Evolutionary conservation across 345 rosid species (phyloP).

Genomic region (Gynandropsis gynandra): DNA sequence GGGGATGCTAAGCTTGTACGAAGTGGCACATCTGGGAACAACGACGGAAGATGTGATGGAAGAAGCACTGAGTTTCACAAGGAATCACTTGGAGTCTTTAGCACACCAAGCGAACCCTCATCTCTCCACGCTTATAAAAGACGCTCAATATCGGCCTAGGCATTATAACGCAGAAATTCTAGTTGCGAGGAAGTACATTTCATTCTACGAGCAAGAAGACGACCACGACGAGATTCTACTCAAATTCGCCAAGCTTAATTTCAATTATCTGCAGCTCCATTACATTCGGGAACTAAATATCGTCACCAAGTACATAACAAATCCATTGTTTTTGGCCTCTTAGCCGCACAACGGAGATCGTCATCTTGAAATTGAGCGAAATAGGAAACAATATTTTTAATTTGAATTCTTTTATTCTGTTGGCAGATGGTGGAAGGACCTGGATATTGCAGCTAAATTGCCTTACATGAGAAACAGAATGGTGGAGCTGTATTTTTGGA

Average conservation of each 20-base stretch:
- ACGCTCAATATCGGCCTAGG: constrained; percentile 1
- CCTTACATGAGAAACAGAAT: constrained; percentile 15
- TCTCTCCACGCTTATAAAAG: constrained; percentile 13
- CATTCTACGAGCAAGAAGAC: constrained; percentile 19
- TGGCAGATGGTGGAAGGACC: constrained; percentile 21
- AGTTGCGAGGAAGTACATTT: constrained; percentile 18
- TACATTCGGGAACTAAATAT: constrained; percentile 16
- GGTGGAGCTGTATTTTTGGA: not conserved
- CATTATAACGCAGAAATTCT: not conserved
- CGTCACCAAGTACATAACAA: not conserved
- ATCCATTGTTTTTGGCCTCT: not conserved
- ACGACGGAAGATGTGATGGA: constrained; percentile 16
- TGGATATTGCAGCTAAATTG: constrained; percentile 8
- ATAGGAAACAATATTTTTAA: too few species aligned
- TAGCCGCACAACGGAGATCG: not conserved
- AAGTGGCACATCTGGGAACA: constrained; percentile 14
- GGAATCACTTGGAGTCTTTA: constrained; percentile 10
- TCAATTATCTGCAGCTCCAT: constrained; percentile 12
- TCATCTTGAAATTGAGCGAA: too few species aligned
- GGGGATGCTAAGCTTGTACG: constrained; percentile 15
- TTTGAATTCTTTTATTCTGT: too few species aligned
- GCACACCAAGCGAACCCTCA: not conserved
- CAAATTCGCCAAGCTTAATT: constrained; percentile 17
- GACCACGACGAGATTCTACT: not conserved
- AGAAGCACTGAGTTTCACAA: constrained; percentile 4